Conservation (phyloP, 1,284 basidiomycete genomes). For the Moesziomyces parantarcticus region DNA sequence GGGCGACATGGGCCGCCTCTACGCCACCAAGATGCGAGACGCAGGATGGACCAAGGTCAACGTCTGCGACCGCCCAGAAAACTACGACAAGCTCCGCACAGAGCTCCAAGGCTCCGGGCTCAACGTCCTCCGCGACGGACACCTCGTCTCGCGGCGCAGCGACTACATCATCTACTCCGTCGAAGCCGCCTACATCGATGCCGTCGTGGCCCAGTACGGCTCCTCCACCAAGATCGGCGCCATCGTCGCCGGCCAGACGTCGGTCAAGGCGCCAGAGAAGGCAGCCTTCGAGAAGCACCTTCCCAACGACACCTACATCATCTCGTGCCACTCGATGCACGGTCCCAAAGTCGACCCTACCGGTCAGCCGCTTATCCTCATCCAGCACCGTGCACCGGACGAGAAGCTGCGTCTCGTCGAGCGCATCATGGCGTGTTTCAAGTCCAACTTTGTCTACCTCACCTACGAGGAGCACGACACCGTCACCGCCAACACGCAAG, state of each 20-base stretch:
- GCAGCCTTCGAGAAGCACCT: slow-evolving; percentile 89
- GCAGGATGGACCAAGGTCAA: slow-evolving; percentile 87
- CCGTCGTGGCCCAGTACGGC: slow-evolving; percentile 87
- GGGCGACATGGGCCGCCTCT: slow-evolving; percentile 90
- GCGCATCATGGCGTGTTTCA: slow-evolving; percentile 82
- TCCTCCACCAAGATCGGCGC: slow-evolving; percentile 93
- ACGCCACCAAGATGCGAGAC: slow-evolving; percentile 78
- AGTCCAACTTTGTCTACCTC: slow-evolving; percentile 85
- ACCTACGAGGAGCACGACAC: slow-evolving; percentile 95
- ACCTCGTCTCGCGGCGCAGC: slow-evolving; percentile 82
- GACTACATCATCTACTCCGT: slow-evolving; percentile 94
- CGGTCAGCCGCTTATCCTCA: slow-evolving; percentile 94
- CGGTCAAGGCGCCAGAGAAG: slow-evolving; percentile 93
- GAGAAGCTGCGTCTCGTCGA: slow-evolving; percentile 83
- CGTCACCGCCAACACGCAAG: slow-evolving; percentile 97
- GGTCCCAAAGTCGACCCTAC: slow-evolving; percentile 88
- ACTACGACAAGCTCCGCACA: slow-evolving; percentile 76
- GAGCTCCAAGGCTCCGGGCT: slow-evolving; percentile 77
- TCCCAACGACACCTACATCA: slow-evolving; percentile 85
- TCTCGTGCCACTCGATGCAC: slow-evolving; percentile 94
- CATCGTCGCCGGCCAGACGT: slow-evolving; percentile 93
- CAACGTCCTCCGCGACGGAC: slow-evolving; percentile 79
- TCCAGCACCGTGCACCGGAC: slow-evolving; percentile 84
- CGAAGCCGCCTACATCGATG: slow-evolving; percentile 87
- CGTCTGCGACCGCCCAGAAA: slow-evolving; percentile 88